A percentile compares a stretch with the other conserved stretches of the same genome.
Evolutionary conservation across 805 yeast genomes (phyloP).

Genomic region (Phaffomyces opuntiae): DNA sequence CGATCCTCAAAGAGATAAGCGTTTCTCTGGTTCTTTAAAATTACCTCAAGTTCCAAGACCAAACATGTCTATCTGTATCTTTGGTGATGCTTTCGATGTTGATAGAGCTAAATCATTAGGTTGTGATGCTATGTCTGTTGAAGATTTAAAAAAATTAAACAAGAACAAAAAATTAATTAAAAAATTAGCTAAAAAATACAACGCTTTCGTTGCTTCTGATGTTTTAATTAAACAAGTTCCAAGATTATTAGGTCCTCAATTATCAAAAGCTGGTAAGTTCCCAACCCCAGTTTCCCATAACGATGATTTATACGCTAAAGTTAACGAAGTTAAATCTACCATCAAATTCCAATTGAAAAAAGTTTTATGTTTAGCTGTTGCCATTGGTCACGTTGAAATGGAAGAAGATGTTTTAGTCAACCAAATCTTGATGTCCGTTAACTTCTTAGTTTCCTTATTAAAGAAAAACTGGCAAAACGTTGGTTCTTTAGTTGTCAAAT

Average conservation of each 20-base stretch:
- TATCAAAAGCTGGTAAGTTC: constrained; percentile 99
- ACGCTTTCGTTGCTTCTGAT: constrained; percentile 99
- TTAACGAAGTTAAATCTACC: constrained; percentile 96
- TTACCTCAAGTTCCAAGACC: constrained; percentile 99
- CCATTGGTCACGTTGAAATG: constrained; percentile 99
- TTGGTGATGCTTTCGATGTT: constrained; percentile 99
- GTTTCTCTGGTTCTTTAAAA: constrained; percentile 99
- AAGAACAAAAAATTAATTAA: constrained; percentile 99
- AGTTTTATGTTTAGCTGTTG: constrained; percentile 99
- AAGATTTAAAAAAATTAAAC: constrained; percentile 99
- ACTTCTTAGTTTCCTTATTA: constrained; percentile 97
- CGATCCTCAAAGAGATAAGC: constrained; percentile 99
- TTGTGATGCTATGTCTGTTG: constrained; percentile 99
- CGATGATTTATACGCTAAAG: constrained; percentile 95
- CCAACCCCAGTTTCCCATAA: constrained; percentile 99
- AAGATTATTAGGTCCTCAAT: constrained; percentile 99
- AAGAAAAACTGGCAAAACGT: constrained; percentile 99
- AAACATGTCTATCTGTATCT: constrained; percentile 99
- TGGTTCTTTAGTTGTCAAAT: constrained; percentile 97
- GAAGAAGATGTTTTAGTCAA: constrained; percentile 91
- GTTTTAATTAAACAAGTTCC: constrained; percentile 99
- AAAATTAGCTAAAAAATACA: constrained; percentile 99
- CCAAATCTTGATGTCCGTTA: constrained; percentile 97
- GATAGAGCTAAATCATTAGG: constrained; percentile 99
- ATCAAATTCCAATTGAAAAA: constrained; percentile 99